Conservation (phyloP, 1,284 basidiomycete genomes). For the Moniliophthora roreri region DNA sequence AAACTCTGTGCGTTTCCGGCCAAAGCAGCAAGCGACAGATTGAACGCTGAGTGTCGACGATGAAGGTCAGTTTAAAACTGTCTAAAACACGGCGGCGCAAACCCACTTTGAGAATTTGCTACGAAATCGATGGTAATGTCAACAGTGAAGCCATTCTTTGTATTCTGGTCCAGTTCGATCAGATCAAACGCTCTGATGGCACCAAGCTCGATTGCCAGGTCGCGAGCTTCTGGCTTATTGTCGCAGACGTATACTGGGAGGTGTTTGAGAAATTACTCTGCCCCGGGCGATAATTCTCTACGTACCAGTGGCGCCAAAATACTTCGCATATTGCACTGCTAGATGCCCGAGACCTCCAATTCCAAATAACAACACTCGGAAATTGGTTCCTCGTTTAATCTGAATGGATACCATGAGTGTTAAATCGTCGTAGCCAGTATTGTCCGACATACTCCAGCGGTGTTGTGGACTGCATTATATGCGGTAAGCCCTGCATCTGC, state of each 20-base stretch:
- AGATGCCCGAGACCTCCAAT: constrained; percentile 30
- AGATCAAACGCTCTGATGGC: constrained; percentile 23
- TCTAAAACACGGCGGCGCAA: neutral
- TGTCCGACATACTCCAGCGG: constrained; percentile 18
- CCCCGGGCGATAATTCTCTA: no score
- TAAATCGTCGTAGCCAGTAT: neutral
- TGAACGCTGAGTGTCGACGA: neutral
- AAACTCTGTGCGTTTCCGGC: no score
- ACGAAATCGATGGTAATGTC: constrained; percentile 27
- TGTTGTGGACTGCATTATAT: constrained; percentile 24
- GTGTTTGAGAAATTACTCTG: no score
- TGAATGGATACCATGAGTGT: neutral
- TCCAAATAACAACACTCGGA: constrained; percentile 27
- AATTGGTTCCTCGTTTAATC: neutral
- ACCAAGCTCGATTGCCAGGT: constrained; percentile 24
- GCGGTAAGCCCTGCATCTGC: constrained; percentile 25
- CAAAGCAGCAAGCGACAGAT: no score
- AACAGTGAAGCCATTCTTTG: constrained; percentile 22
- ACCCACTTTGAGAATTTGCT: constrained; percentile 22
- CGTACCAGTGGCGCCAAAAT: constrained; percentile 20
- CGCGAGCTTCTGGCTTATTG: constrained; percentile 22
- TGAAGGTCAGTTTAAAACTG: neutral
- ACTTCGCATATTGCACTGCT: constrained; percentile 27
- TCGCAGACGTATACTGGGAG: constrained; percentile 24
- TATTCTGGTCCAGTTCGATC: constrained; percentile 19